phyloP scores from a whole-genome alignment of 768 basidiomycete species.

The Lactifluus subvellereus region DNA sequence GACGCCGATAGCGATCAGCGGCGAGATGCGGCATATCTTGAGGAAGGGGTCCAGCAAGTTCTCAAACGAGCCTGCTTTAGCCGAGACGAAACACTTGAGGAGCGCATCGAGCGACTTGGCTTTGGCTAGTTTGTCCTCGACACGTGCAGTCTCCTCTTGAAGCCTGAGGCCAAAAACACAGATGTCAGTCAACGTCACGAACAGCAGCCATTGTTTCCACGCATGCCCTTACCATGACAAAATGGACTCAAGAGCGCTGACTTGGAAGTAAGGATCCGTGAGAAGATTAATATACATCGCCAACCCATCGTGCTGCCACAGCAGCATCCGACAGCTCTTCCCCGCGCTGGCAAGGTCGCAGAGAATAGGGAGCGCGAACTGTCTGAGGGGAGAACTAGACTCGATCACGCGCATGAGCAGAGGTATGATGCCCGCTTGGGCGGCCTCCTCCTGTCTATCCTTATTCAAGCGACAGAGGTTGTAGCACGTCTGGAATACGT shows the following conservation, averaged over 20 bases:
- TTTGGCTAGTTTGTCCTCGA: constrained; percentile 84
- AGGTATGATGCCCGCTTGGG: constrained; percentile 91
- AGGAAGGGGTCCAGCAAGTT: constrained; percentile 88
- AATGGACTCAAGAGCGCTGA: constrained; percentile 85
- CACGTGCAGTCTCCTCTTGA: constrained; percentile 89
- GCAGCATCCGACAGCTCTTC: constrained; percentile 80
- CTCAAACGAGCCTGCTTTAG: constrained; percentile 89
- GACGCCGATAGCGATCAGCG: constrained; percentile 64
- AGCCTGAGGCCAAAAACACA: constrained; percentile 49
- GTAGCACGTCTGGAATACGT: constrained; percentile 96
- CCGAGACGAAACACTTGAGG: constrained; percentile 72
- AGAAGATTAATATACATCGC: constrained; percentile 70
- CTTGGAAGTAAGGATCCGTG: constrained; percentile 86
- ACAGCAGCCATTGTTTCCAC: background rate
- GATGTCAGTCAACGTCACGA: background rate
- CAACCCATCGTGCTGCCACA: constrained; percentile 95
- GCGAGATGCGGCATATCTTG: constrained; percentile 83
- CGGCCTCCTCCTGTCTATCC: constrained; percentile 92
- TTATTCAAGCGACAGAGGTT: constrained; percentile 95
- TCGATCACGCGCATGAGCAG: constrained; percentile 84
- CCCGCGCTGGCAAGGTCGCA: constrained; percentile 95
- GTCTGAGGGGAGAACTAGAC: constrained; percentile 86
- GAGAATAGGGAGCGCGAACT: constrained; percentile 93
- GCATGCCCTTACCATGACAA: constrained; percentile 67
- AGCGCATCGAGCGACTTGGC: constrained; percentile 57